Percentiles rank a stretch among this genome's conserved stretches.
Conservation (phyloP, 2,329 filamentous ascomycete species). For the Colletotrichum magnum region DNA sequence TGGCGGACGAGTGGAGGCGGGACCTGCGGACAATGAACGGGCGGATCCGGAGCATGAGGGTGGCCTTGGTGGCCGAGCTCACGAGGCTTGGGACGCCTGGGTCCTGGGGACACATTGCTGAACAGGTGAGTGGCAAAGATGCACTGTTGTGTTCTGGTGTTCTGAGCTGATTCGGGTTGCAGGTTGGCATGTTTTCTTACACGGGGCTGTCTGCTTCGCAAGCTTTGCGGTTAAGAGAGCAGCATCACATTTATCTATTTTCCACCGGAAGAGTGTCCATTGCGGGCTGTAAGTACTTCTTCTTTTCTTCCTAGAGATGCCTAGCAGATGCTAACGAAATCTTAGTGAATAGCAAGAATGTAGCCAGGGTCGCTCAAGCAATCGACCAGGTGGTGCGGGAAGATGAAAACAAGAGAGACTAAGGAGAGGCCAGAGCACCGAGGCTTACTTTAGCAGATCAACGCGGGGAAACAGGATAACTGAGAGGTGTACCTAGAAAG, state of each 20-base stretch:
- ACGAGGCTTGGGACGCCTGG: background rate
- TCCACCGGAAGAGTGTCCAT: background rate
- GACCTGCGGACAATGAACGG: conserved; percentile 54
- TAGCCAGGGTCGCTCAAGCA: background rate
- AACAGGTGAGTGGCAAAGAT: background rate
- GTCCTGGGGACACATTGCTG: background rate
- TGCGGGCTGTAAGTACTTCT: background rate
- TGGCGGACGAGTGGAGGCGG: conserved; percentile 45
- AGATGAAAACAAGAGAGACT: background rate
- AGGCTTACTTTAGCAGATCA: too few species aligned
- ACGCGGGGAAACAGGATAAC: too few species aligned
- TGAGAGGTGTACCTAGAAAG: too few species aligned
- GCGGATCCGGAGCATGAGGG: conserved; percentile 52
- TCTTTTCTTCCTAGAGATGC: too few species aligned
- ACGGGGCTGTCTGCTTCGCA: conserved; percentile 57
- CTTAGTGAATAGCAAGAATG: background rate
- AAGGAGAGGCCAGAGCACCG: background rate
- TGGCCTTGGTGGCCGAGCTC: background rate
- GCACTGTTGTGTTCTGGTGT: background rate
- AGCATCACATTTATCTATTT: background rate
- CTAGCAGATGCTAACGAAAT: background rate
- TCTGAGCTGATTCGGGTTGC: conserved; percentile 35
- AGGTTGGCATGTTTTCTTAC: conserved; percentile 57
- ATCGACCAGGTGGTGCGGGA: background rate
- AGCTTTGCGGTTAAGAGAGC: background rate